phyloP scores from a whole-genome alignment of 2,329 filamentous ascomycete genomes.

The Magnaporthiopsis rhizophila region DNA sequence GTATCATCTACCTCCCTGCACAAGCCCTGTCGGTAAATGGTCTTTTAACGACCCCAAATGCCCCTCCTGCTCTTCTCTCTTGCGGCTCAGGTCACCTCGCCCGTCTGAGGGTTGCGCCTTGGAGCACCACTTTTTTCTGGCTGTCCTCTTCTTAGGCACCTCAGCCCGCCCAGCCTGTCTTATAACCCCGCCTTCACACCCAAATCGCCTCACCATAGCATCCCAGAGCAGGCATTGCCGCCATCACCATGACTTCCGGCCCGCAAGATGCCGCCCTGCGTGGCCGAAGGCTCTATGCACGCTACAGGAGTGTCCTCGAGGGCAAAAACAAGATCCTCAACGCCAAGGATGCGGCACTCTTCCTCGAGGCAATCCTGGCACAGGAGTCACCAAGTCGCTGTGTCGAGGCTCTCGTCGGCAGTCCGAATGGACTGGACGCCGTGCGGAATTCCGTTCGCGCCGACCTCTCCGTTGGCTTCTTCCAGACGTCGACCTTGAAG shows the following conservation, averaged over 20 bases:
- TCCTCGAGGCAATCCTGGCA: constrained; percentile 20
- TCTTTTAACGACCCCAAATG: not conserved
- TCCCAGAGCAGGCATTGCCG: not conserved
- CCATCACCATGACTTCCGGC: constrained; percentile 3
- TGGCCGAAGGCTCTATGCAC: constrained; percentile 4
- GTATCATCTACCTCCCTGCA: not conserved
- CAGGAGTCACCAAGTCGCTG: constrained; percentile 17
- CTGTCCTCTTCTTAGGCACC: no score
- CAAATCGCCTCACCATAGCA: not conserved
- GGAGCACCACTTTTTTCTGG: no score
- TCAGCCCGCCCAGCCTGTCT: not conserved
- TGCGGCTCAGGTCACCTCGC: not conserved
- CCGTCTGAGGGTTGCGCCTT: not conserved
- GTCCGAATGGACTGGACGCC: constrained; percentile 17
- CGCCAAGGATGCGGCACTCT: constrained; percentile 18
- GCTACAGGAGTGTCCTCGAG: constrained; percentile 10
- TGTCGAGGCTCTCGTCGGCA: constrained; percentile 21
- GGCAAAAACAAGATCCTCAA: constrained; percentile 16
- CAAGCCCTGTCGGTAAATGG: no score
- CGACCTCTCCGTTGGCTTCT: constrained; percentile 21
- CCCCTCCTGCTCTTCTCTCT: not conserved
- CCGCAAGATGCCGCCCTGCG: constrained; percentile 7
- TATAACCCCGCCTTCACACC: not conserved
- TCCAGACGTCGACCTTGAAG: constrained; percentile 21
- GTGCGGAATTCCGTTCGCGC: constrained; percentile 17